Conservation (phyloP, 441 rosid species). For the Adansonia gregorii region DNA sequence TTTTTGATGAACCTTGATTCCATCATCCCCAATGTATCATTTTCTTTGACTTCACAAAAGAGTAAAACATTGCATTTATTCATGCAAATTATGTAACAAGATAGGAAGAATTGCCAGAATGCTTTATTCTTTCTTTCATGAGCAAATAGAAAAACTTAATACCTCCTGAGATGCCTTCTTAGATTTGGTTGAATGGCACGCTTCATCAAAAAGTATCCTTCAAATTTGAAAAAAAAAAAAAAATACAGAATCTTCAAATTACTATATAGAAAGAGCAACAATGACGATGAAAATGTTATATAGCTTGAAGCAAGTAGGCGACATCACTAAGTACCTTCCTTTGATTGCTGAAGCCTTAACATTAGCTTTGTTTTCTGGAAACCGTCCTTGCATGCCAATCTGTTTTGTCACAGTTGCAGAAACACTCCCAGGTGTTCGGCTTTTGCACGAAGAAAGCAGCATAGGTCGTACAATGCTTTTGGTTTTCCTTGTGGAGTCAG, state of each 20-base stretch:
- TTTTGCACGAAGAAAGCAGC: slow-evolving; percentile 38
- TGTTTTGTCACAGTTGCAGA: slow-evolving; percentile 42
- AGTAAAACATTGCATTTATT: not conserved
- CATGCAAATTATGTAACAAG: not conserved
- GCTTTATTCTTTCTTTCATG: not conserved
- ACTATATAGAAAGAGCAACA: not conserved
- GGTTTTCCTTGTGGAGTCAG: slow-evolving; percentile 44
- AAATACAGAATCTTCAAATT: not conserved
- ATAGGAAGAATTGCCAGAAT: not conserved
- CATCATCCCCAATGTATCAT: not conserved
- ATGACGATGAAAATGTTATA: not conserved
- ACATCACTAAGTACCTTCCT: slow-evolving; percentile 47
- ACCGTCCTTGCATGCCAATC: slow-evolving; percentile 30
- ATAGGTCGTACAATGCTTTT: slow-evolving; percentile 35
- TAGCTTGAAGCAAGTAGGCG: not conserved
- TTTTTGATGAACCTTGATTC: not conserved
- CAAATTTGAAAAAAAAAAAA: slow-evolving; percentile 22
- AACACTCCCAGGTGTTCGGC: slow-evolving; percentile 34
- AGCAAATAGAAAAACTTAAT: slow-evolving; percentile 17
- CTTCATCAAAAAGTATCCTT: slow-evolving; percentile 65
- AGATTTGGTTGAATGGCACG: slow-evolving; percentile 36
- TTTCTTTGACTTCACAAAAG: not conserved
- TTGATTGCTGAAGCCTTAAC: slow-evolving; percentile 43
- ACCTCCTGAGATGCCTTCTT: slow-evolving; percentile 43
- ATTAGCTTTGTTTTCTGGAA: slow-evolving; percentile 45